Base-by-base conservation (phyloP, 306 rosid genomes). In the Sicyos edulis region DNA sequence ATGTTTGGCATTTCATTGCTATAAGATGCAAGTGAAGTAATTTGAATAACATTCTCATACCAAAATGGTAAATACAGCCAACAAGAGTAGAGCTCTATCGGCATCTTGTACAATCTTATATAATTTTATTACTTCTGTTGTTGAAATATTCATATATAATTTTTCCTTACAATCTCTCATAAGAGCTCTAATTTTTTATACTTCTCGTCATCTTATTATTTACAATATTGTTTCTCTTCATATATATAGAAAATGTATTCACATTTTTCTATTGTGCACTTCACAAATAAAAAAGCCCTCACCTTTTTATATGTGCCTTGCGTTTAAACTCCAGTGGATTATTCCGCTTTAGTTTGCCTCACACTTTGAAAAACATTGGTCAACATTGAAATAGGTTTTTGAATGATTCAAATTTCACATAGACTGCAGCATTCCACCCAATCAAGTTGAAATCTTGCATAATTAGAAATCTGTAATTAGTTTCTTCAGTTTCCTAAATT, bases 1-100 rank as follows among this genome's bases (percentile, higher is more conserved):
- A 84, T 59, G 37, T 59, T 59, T 26, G 37, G 37, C 32, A 59
- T 59, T 14, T 59, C 65, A 16, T 59, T 59, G 65, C 65, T 59
- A 13, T 59, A 26, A 24, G 42, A 59, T 59, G 61, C 10, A 59
- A 59, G 15, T 59, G 40, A 59, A 59, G 65, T 13, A 59, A 11
- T 26, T 59, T 59, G 65, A 22, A 12, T 24, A 6, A 57, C 64
- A 24, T 22, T 22, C 65, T 59, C 42, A 26, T 58, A 55, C 21
- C 10, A 26, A 55, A 3, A 19, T 55, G 29, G 22, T 55, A 11
- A 55, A 19, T 20, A 10, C 32, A n/a, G n/a, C n/a, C n/a, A n/a
- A n/a, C n/a, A n/a, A n/a, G n/a, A n/a, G n/a, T n/a, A n/a, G n/a
- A n/a, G n/a, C n/a, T n/a, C n/a, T n/a, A n/a, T n/a, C n/a, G n/a